phyloP scores from a whole-genome alignment of 2,329 filamentous ascomycete genomes.

The Paraphaeosphaeria minitans region DNA sequence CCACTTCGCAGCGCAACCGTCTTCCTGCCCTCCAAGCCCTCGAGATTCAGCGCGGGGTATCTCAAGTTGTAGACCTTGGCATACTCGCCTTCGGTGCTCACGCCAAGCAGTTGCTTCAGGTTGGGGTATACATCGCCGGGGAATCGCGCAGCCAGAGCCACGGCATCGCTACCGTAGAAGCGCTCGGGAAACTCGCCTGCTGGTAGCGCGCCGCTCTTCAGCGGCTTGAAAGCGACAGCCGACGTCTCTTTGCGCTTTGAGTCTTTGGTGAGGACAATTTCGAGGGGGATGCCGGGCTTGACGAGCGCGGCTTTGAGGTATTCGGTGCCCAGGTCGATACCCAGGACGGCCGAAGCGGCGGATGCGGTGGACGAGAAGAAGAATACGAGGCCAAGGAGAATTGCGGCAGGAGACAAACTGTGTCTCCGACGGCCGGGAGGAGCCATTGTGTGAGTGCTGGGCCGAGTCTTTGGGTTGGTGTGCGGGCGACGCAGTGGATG shows the following conservation, averaged over 20 bases:
- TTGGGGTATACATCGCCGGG: constrained; percentile 95
- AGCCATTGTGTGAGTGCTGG: constrained; percentile 48
- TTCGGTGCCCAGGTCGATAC: constrained; percentile 92
- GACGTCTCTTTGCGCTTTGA: constrained; percentile 94
- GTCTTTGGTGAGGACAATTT: constrained; percentile 97
- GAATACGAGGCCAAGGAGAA: constrained; percentile 59
- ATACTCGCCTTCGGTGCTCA: constrained; percentile 62
- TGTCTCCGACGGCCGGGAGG: constrained; percentile 53
- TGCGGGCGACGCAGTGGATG: constrained; percentile 10
- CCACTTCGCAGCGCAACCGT: constrained; percentile 84
- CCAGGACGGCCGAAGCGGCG: constrained; percentile 78
- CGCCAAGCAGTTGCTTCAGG: constrained; percentile 86
- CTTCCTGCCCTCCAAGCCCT: constrained; percentile 59
- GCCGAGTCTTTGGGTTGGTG: neutral
- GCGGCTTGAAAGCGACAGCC: constrained; percentile 90
- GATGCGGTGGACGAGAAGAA: constrained; percentile 63
- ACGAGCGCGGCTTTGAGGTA: constrained; percentile 96
- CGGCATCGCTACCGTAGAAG: constrained; percentile 88
- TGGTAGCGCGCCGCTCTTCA: constrained; percentile 65
- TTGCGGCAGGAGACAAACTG: constrained; percentile 48
- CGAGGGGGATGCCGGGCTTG: constrained; percentile 94
- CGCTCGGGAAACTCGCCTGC: constrained; percentile 76
- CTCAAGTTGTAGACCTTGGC: constrained; percentile 73
- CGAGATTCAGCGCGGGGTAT: constrained; percentile 78
- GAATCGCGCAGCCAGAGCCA: constrained; percentile 84